Evolutionary conservation across 306 rosid species (phyloP), one percentile per base, ranked within the genome.

Genomic region (Vigna mungo): DNA sequence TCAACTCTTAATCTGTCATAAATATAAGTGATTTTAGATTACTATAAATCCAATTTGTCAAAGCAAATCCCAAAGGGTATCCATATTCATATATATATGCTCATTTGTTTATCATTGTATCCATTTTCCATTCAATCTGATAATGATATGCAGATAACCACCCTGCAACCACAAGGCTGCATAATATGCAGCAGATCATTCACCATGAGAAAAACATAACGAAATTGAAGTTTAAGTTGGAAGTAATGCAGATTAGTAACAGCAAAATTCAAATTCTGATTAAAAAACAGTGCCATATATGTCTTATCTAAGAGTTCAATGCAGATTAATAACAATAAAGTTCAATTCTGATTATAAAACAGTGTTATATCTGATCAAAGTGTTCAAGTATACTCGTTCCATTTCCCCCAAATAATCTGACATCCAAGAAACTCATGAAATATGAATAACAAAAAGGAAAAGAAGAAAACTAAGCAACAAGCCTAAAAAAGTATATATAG

Each of bases 31-130:
- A 7, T 75, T 18, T 70, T 4, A 20, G 23, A 55, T 34, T 14
- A 15, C 15, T 30, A 36, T 36, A 78, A 46, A 6, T 1, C 34
- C 27, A 71, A 71, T 48, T 60, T 15, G 55, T 78, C 13, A 60
- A 78, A 58, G 9, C 30, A 32, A 68, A 78, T 56, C 41, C 39
- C 15, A 30, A 78, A 78, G 34, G 11, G 25, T 58, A 77, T 34
- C 37, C 75, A 55, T 6, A 10, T 52, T 1, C 25, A n/a, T 7
- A 48, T n/a, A 8, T 1, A 39, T 39, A 5, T 25, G 23, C 23
- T 21, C 23, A 21, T 21, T 21, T 21, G 27, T 25, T 25, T 25
- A 25, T 25, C 27, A 25, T 25, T 25, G 7, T 6, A 37, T 37
- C 0, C 43, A 37, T 6, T 6, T 37, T 8, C 1, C 17, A 14